phyloP scores from a whole-genome alignment of 805 yeast genomes.

The Kodamaea neixiangensis region DNA sequence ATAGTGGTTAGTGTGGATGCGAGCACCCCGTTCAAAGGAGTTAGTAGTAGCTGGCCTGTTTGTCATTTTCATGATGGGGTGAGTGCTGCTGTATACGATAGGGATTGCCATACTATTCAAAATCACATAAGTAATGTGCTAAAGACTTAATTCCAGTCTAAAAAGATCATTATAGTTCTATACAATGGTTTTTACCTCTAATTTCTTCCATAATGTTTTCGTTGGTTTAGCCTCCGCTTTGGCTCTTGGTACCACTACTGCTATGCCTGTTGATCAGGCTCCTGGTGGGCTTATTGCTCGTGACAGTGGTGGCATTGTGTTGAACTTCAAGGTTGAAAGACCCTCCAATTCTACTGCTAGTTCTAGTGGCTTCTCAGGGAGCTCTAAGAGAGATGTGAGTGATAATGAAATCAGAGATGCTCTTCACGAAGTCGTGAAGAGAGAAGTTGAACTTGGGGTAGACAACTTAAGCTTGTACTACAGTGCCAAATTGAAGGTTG shows the following conservation, averaged over 20 bases:
- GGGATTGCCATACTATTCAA: too few species aligned
- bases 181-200: neutral
- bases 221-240: neutral
- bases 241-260: neutral
- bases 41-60: too few species aligned
- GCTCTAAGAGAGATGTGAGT: neutral
- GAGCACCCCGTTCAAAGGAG: neutral
- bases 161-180: neutral
- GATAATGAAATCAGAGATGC: too few species aligned
- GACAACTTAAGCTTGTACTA: neutral
- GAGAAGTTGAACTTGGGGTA: neutral
- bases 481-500: neutral
- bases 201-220: neutral
- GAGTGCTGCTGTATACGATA: too few species aligned
- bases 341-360: neutral
- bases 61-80: too few species aligned
- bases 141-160: neutral
- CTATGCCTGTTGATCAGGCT: neutral
- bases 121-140: neutral
- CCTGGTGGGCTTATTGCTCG: slow-evolving; percentile 1
- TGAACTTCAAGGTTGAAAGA: slow-evolving; percentile 3
- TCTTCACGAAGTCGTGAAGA: too few species aligned
- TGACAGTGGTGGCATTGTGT: neutral
- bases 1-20: too few species aligned
- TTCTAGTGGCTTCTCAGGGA: neutral